Conservation (phyloP, 495 filamentous ascomycete species). For the Lasiosphaeriaceae sp. region DNA sequence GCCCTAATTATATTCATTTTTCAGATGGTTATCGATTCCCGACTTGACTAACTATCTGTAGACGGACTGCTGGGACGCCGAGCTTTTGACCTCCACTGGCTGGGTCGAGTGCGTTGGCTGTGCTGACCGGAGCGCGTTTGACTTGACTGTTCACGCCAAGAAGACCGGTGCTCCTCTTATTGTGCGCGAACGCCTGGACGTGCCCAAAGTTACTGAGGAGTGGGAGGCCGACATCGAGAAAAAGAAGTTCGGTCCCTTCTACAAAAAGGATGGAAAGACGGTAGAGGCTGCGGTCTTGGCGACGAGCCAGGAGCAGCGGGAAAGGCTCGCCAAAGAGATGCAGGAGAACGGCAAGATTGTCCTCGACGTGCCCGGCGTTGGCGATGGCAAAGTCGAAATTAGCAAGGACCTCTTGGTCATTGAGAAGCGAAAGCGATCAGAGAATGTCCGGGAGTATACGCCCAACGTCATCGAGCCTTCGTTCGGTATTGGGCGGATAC, state of each 20-base stretch:
- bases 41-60: conserved; percentile 4
- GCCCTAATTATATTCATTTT: too few relatives aligned
- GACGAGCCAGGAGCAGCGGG: conserved; percentile 64
- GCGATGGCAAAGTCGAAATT: conserved; percentile 58
- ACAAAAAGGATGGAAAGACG: conserved; percentile 75
- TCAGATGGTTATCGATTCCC: too few relatives aligned
- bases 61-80: conserved; percentile 77
- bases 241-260: conserved; percentile 77
- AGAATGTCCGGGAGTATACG: conserved; percentile 71
- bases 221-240: conserved; percentile 75
- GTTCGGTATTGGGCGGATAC: conserved; percentile 77
- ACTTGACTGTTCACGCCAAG: conserved; percentile 74
- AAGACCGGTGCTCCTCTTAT: conserved; percentile 73
- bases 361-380: conserved; percentile 57
- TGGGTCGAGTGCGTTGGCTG: conserved; percentile 89
- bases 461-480: conserved; percentile 85
- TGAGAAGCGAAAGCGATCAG: conserved; percentile 63
- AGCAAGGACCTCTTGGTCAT: conserved; percentile 66
- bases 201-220: conserved; percentile 65
- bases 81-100: conserved; percentile 72
- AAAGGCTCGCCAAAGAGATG: conserved; percentile 64
- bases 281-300: conserved; percentile 66
- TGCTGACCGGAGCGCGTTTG: conserved; percentile 77
- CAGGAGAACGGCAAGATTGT: conserved; percentile 61
- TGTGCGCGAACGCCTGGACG: conserved; percentile 59